Evolutionary conservation across 306 rosid genomes (phyloP).

Genomic region (Ormosia semicastrata): DNA sequence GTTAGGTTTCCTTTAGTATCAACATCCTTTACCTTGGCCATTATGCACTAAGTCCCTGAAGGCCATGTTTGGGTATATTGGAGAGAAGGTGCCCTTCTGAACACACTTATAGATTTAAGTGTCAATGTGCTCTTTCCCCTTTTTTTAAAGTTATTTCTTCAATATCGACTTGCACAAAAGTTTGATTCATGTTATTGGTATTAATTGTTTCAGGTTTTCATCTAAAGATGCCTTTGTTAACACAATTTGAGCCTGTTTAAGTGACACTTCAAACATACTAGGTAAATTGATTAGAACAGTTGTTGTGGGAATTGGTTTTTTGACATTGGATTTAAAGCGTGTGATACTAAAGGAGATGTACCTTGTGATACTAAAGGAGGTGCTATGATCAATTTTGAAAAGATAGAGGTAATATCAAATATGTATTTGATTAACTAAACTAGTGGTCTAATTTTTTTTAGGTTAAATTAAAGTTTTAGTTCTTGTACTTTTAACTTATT

Average conservation of each 20-base stretch:
- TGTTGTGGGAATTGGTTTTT: not conserved
- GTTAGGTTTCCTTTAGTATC: slow-evolving; percentile 53
- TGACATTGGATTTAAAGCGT: no score
- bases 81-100: slow-evolving; percentile 94
- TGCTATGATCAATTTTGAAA: slow-evolving; percentile 82
- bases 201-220: slow-evolving; percentile 66
- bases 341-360: no score
- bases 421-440: not conserved
- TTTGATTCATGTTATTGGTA: not conserved
- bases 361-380: slow-evolving; percentile 97
- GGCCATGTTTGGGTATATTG: slow-evolving; percentile 96
- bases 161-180: not conserved
- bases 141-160: not conserved
- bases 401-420: slow-evolving; percentile 65
- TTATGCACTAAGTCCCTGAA: slow-evolving; percentile 95
- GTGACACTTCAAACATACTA: slow-evolving; percentile 86
- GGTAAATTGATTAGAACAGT: slow-evolving; percentile 43
- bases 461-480: no score
- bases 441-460: no score
- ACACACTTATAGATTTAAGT: slow-evolving; percentile 80
- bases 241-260: slow-evolving; percentile 84
- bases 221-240: slow-evolving; percentile 73
- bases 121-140: not conserved
- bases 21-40: slow-evolving; percentile 40
- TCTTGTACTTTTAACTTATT: no score